These are phyloP conservation scores for Lipomyces starkeyi DNA, from an alignment of 805 yeast genomes.

Conservation along the genomic window DNA sequence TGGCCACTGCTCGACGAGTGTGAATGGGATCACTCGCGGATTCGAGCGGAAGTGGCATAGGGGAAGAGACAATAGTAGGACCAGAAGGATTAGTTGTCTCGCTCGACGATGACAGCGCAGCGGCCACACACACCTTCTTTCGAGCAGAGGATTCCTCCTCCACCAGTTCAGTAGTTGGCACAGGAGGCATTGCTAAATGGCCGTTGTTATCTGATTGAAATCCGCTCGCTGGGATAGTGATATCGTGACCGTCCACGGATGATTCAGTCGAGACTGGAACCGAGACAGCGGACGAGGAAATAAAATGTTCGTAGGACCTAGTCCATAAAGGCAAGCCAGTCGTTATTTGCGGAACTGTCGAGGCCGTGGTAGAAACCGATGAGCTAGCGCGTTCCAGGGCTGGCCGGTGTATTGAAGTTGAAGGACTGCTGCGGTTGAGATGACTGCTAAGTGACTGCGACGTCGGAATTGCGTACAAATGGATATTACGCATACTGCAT, in stretches of 20 bases:
- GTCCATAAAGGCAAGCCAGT: conserved; percentile 19
- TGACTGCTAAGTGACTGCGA: conserved; percentile 6
- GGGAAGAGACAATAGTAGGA: conserved; percentile 23
- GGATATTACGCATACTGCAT: conserved; percentile 2
- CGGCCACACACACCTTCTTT: conserved; percentile 1
- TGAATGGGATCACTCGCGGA: conserved; percentile 19
- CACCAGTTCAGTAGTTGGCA: conserved; percentile 11
- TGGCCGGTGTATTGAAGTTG: conserved; percentile 15
- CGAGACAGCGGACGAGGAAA: background rate
- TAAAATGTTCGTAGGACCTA: conserved; percentile 11
- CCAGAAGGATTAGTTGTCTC: background rate
- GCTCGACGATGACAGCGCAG: background rate
- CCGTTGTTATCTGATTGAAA: background rate
- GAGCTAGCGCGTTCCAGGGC: conserved; percentile 23
- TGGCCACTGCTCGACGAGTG: conserved; percentile 19
- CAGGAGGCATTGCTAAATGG: conserved; percentile 19
- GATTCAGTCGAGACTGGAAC: background rate
- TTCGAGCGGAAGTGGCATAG: conserved; percentile 30
- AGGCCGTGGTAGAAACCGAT: conserved; percentile 12
- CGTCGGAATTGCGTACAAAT: background rate
- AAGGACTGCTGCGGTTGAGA: background rate
- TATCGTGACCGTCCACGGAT: background rate
- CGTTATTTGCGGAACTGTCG: conserved; percentile 15
- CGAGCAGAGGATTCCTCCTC: conserved; percentile 1
- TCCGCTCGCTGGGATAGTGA: background rate